Evolutionary conservation across 2,329 filamentous ascomycete genomes (phyloP).

Genomic region (Penicillium glabrum): DNA sequence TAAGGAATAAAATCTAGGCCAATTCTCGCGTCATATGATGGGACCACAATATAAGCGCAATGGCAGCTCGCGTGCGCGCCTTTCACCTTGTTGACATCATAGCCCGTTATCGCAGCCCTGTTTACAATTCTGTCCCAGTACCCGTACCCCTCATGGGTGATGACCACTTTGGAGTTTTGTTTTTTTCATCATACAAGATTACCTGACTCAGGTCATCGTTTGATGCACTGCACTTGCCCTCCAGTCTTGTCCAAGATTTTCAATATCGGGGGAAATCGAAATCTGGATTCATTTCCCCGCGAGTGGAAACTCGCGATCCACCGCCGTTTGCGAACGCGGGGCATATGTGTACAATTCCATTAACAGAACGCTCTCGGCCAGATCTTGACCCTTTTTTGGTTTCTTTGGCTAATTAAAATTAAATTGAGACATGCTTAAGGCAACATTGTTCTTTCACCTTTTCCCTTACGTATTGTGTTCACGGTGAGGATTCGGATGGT

Average conservation of each 20-base stretch:
- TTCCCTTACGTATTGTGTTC: background rate
- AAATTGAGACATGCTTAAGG: background rate
- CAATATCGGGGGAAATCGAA: background rate
- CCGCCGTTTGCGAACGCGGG: conserved; percentile 3
- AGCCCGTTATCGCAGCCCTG: background rate
- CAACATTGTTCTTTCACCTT: background rate
- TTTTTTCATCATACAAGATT: background rate
- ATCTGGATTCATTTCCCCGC: background rate
- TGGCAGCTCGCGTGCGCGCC: background rate
- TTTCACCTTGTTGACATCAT: background rate
- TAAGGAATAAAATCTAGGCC: background rate
- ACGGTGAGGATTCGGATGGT: background rate
- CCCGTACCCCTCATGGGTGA: background rate
- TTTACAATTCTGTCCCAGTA: background rate
- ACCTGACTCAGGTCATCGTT: background rate
- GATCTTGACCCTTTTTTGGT: background rate
- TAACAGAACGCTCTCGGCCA: background rate
- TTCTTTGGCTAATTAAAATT: background rate
- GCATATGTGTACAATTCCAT: background rate
- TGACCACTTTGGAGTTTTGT: background rate
- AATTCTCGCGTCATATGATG: background rate
- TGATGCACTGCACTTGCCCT: background rate
- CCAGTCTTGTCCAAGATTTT: background rate
- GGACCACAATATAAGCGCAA: background rate
- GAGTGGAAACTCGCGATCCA: background rate